phyloP scores from a whole-genome alignment of 2,329 filamentous ascomycete species.

The Teratosphaeriaceae sp. region DNA sequence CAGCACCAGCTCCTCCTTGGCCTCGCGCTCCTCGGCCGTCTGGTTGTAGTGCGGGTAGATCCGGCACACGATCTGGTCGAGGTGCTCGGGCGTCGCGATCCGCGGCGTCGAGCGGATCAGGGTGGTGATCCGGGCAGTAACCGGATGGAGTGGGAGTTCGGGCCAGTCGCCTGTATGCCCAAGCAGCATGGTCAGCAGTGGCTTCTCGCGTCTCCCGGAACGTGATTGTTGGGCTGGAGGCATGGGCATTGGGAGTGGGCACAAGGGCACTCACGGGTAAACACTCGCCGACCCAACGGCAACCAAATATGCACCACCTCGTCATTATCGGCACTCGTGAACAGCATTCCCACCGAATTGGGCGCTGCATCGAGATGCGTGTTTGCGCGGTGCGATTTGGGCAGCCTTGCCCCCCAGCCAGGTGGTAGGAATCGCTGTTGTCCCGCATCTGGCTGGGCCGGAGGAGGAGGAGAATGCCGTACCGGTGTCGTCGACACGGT shows the following conservation, averaged over 20 bases:
- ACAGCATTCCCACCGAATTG: conserved; percentile 25
- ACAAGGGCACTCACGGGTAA: conserved; percentile 17
- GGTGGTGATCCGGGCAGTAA: conserved; percentile 23
- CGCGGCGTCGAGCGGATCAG: conserved; percentile 19
- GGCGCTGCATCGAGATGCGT: conserved; percentile 12
- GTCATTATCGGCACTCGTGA: conserved; percentile 14
- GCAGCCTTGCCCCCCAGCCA: no score
- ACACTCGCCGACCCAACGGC: conserved; percentile 22
- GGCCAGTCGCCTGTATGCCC: conserved; percentile 19
- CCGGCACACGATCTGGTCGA: conserved; percentile 18
- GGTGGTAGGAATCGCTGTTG: no score
- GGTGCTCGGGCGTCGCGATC: conserved; percentile 16
- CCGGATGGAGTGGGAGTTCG: conserved; percentile 22
- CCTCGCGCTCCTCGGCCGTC: conserved; percentile 5
- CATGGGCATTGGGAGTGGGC: no score
- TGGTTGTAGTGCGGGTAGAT: conserved; percentile 12
- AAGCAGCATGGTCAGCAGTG: conserved; percentile 2
- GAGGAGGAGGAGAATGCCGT: no score
- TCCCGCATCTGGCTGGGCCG: no score
- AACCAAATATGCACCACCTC: conserved; percentile 25
- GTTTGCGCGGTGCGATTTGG: neutral
- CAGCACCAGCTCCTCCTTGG: conserved; percentile 7
- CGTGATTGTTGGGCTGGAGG: no score
- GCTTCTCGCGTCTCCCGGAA: no score
- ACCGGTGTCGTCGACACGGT: no score